phyloP scores from a whole-genome alignment of 2,329 filamentous ascomycete species.

The Alternaria conjuncta region DNA sequence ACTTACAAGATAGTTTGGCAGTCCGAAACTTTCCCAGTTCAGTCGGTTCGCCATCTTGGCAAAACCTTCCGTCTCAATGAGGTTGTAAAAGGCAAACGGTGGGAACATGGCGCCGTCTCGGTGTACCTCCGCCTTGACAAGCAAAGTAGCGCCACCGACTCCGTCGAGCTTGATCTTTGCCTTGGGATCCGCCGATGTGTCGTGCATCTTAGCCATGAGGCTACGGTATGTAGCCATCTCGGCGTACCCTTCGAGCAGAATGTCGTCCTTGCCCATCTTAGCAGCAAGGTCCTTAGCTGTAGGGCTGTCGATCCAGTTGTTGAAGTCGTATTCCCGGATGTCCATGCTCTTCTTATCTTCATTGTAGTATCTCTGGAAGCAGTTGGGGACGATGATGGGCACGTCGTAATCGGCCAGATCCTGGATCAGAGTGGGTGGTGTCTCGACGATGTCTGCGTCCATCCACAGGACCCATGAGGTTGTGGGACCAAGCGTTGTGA shows the following conservation, averaged over 20 bases:
- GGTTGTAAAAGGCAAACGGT: slow-evolving; percentile 91
- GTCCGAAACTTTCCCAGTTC: slow-evolving; percentile 83
- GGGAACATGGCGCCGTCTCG: slow-evolving; percentile 99
- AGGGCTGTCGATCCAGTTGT: slow-evolving; percentile 93
- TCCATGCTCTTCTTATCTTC: slow-evolving; percentile 74
- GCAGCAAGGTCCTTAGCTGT: slow-evolving; percentile 76
- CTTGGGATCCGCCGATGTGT: slow-evolving; percentile 58
- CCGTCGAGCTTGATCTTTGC: slow-evolving; percentile 82
- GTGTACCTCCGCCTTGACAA: slow-evolving; percentile 97
- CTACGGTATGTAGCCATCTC: slow-evolving; percentile 92
- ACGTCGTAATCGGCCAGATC: slow-evolving; percentile 88
- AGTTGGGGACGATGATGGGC: slow-evolving; percentile 93
- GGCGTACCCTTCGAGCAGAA: slow-evolving; percentile 89
- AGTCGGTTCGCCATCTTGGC: slow-evolving; percentile 93
- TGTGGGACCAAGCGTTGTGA: slow-evolving; percentile 88
- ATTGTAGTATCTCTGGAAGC: slow-evolving; percentile 80
- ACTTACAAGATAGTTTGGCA: slow-evolving; percentile 94
- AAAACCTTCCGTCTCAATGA: slow-evolving; percentile 98
- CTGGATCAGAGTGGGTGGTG: slow-evolving; percentile 83
- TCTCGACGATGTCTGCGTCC: slow-evolving; percentile 90
- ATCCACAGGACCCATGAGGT: slow-evolving; percentile 98
- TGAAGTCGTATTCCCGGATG: slow-evolving; percentile 92
- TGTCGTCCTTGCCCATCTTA: slow-evolving; percentile 88
- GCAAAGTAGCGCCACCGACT: slow-evolving; percentile 87
- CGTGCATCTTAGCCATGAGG: slow-evolving; percentile 85